Percentiles rank a stretch among this genome's conserved stretches.
phyloP scores from a whole-genome alignment of 2,329 filamentous ascomycete species.

The Exophiala alcalophila region DNA sequence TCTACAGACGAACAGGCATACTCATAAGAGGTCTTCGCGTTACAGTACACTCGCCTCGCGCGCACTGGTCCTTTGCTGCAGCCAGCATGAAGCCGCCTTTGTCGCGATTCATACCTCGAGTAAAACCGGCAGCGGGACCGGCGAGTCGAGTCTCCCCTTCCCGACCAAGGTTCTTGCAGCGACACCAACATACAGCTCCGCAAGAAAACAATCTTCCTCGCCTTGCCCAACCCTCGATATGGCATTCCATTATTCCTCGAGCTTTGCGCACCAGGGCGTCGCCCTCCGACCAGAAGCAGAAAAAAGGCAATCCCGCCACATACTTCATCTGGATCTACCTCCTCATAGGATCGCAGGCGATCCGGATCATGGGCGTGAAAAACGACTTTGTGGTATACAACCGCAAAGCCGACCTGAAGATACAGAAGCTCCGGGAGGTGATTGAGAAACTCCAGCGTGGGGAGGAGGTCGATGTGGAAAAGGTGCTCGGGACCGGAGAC shows the following conservation, averaged over 20 bases:
- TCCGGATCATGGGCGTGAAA: slow-evolving; percentile 81
- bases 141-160: not conserved
- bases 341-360: slow-evolving; percentile 91
- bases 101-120: not conserved
- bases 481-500: slow-evolving; percentile 74
- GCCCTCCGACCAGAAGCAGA: slow-evolving; percentile 43
- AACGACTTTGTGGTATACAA: slow-evolving; percentile 70
- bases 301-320: slow-evolving; percentile 75
- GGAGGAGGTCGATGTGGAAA: slow-evolving; percentile 77
- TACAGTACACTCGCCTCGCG: no score
- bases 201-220: slow-evolving; percentile 30
- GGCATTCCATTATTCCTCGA: slow-evolving; percentile 68
- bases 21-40: no score
- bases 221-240: slow-evolving; percentile 60
- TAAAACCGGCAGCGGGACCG: not conserved
- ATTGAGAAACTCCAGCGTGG: slow-evolving; percentile 47
- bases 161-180: slow-evolving; percentile 5
- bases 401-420: slow-evolving; percentile 74
- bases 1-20: no score
- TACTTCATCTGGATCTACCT: slow-evolving; percentile 80
- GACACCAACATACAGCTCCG: slow-evolving; percentile 11
- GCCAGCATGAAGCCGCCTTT: slow-evolving; percentile 5
- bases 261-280: slow-evolving; percentile 42
- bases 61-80: no score
- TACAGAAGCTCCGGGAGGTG: slow-evolving; percentile 68